A percentile compares a stretch with the other conserved stretches of the same genome.
These are phyloP conservation scores for Aureobasidium sp. DNA, from an alignment of 2,329 filamentous ascomycete species.

Conservation along the genomic window DNA sequence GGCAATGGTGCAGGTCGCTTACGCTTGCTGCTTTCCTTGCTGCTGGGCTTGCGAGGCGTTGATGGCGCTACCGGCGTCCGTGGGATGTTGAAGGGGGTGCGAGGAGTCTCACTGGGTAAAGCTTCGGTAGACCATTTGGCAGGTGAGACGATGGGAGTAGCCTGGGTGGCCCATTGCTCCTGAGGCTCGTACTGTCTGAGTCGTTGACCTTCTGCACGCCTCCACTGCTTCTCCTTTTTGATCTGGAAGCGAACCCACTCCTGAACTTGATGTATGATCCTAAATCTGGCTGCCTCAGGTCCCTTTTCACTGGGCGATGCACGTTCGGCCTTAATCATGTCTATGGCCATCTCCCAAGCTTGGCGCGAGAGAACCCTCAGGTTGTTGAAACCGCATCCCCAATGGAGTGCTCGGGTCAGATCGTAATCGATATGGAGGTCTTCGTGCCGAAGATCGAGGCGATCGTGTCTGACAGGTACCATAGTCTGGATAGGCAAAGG, in stretches of 20 bases:
- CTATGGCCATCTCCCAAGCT: neutral
- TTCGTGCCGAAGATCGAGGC: neutral
- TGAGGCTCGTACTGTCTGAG: neutral
- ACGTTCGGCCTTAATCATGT: neutral
- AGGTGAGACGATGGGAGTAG: neutral
- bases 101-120: neutral
- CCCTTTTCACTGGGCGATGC: neutral
- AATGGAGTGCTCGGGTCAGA: neutral
- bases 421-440: neutral
- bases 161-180: neutral
- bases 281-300: neutral
- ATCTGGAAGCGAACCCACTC: neutral
- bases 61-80: neutral
- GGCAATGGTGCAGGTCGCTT: neutral
- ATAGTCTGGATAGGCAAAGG: neutral
- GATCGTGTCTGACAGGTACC: neutral
- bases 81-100: neutral
- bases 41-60: neutral
- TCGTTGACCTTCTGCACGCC: neutral
- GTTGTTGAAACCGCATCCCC: neutral
- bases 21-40: neutral
- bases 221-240: neutral
- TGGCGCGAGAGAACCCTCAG: neutral
- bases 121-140: neutral
- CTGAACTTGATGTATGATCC: neutral